Conservation (phyloP, 331 rosid species). For the Telfairia occidentalis region DNA sequence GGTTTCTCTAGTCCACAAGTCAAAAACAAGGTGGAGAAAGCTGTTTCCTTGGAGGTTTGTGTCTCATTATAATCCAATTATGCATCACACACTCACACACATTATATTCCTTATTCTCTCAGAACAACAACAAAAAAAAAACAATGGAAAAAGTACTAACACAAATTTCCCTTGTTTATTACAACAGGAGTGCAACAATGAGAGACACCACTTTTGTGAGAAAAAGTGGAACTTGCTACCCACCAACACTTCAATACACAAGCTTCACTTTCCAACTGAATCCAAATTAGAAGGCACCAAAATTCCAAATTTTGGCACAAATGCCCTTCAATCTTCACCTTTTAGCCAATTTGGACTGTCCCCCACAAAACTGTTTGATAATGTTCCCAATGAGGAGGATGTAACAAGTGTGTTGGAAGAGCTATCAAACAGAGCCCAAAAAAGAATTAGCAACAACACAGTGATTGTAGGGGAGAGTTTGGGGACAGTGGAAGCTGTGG, state of each 20-base stretch:
- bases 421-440: slow-evolving; percentile 32
- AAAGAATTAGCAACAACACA: slow-evolving; percentile 33
- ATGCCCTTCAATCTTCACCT: slow-evolving; percentile 17
- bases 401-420: slow-evolving; percentile 44
- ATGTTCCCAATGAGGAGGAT: slow-evolving; percentile 24
- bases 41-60: slow-evolving; percentile 48
- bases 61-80: slow-evolving; percentile 2
- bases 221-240: slow-evolving; percentile 9
- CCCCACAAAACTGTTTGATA: slow-evolving; percentile 20
- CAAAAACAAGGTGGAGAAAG: slow-evolving; percentile 51
- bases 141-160: neutral
- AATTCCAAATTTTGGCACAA: slow-evolving; percentile 22
- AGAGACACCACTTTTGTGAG: slow-evolving; percentile 1
- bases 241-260: neutral
- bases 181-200: slow-evolving; percentile 2
- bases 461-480: slow-evolving; percentile 60
- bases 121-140: neutral
- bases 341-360: slow-evolving; percentile 23
- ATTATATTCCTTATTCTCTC: neutral
- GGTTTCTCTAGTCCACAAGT: slow-evolving; percentile 68
- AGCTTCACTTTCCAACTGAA: neutral
- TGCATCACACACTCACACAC: neutral
- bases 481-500: slow-evolving; percentile 36
- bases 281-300: slow-evolving; percentile 33
- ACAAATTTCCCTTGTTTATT: neutral